These are phyloP conservation scores for Pythium dissotocum DNA, from an alignment of 352 stramenopile genomes.

Conservation along the genomic window DNA sequence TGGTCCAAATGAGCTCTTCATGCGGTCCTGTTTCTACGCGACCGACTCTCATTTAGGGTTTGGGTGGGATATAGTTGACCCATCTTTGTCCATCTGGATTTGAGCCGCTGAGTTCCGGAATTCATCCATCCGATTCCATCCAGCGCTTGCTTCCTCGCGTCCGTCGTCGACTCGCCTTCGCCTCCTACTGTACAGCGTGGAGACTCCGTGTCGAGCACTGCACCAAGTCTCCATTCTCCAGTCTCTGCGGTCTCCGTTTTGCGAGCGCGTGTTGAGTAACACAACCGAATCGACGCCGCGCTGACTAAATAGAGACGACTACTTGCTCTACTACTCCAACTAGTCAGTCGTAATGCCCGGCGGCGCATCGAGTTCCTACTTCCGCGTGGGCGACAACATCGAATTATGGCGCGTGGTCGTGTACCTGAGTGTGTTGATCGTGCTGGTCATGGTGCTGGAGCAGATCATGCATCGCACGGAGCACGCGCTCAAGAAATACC, in stretches of 20 bases:
- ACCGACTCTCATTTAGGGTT: not conserved
- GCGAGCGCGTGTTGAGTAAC: not conserved
- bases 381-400: conserved; percentile 53
- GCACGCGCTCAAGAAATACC: conserved; percentile 44
- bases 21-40: not conserved
- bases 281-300: not conserved
- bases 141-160: not conserved
- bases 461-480: conserved; percentile 47
- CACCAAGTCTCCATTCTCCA: too few relatives aligned
- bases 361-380: conserved; percentile 38
- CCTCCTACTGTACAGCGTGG: not conserved
- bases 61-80: not conserved
- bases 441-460: conserved; percentile 56
- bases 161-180: not conserved
- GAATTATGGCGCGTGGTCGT: conserved; percentile 57
- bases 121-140: conserved; percentile 1
- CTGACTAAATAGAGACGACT: not conserved
- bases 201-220: too few relatives aligned
- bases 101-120: not conserved
- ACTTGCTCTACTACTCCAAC: not conserved
- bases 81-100: not conserved
- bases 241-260: not conserved
- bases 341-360: not conserved
- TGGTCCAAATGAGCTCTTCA: not conserved
- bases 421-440: conserved; percentile 49